Evolutionary conservation across 208 protist species (phyloP), one percentile per base, ranked within the genome.

Genomic region (Leishmania amazonensis): DNA sequence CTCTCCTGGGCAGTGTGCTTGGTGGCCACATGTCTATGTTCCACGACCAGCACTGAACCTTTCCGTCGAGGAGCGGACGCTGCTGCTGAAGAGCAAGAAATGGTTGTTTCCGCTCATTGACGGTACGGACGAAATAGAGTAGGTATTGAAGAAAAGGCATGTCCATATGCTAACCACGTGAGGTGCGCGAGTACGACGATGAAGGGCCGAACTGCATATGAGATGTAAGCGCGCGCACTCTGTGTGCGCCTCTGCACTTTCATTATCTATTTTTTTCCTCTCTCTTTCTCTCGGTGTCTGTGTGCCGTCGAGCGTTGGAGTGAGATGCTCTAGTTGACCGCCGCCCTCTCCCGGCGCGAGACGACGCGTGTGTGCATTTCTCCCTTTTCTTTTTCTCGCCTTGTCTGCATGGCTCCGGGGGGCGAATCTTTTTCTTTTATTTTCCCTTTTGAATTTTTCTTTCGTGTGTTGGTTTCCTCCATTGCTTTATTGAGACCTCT

Each of bases 31-130:
- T 49, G 49, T 54, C 78, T 68, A 57, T 7, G 54, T 15, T 38
- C 47, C 70, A 28, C 51, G 67, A 8, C 53, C 45, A 65, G 60
- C 83, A 47, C 60, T 83, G 54, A 47, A 75, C 19, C 74, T 86
- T 15, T 87, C 84, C 7, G 57, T 71, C 28, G 76, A 87, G 71
- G 84, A 87, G 84, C 80, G 80, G 19, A 68, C 67, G 53, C 49
- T 81, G 57, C 54, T 87, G 21, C 65, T 84, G 58, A 62, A 71
- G 62, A 87, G 73, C 76, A 67, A 47, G 19, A 75, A 76, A 45
- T 87, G 80, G 76, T 76, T 84, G 24, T 83, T 84, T 78, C 80
- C 80, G 9, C 64, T 87, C 2, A 81, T 84, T 38, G 80, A 84
- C 42, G 75, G 84, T 38, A 57, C 42, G 2, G 79, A 87, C 9